Conservation (phyloP, 805 yeast species). For the Candida manassasensis region DNA sequence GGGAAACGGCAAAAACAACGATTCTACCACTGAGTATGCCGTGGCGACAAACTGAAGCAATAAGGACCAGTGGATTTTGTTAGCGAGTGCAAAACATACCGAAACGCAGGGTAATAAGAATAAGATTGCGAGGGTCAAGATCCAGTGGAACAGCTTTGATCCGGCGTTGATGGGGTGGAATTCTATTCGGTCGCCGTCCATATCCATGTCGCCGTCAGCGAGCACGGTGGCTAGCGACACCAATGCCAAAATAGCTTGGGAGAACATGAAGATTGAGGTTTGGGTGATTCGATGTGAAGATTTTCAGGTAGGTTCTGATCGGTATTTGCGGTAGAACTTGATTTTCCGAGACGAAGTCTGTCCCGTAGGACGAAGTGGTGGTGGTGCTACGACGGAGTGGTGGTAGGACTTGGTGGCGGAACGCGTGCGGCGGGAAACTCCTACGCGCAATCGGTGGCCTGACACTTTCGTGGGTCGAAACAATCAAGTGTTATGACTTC, state of each 20-base stretch:
- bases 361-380: too few species aligned
- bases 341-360: too few species aligned
- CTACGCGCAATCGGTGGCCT: too few species aligned
- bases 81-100: conserved; percentile 52
- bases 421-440: too few species aligned
- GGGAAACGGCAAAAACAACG: conserved; percentile 54
- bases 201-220: conserved; percentile 13
- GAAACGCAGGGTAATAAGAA: conserved; percentile 55
- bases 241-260: not conserved
- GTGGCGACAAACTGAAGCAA: conserved; percentile 44
- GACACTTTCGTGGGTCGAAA: too few species aligned
- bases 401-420: too few species aligned
- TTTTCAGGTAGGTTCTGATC: too few species aligned
- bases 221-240: not conserved
- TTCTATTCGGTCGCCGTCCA: conserved; percentile 24
- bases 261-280: not conserved
- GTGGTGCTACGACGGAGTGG: too few species aligned
- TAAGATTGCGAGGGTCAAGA: conserved; percentile 42
- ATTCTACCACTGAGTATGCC: conserved; percentile 52
- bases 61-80: conserved; percentile 40
- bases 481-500: too few species aligned
- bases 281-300: too few species aligned
- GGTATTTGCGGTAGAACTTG: too few species aligned
- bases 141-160: conserved; percentile 63
- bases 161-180: conserved; percentile 45